A percentile compares a stretch with the other conserved stretches of the same genome.
Conservation (phyloP, 202 grass and related monocot genomes). For the Schoenoplectus triqueter region DNA sequence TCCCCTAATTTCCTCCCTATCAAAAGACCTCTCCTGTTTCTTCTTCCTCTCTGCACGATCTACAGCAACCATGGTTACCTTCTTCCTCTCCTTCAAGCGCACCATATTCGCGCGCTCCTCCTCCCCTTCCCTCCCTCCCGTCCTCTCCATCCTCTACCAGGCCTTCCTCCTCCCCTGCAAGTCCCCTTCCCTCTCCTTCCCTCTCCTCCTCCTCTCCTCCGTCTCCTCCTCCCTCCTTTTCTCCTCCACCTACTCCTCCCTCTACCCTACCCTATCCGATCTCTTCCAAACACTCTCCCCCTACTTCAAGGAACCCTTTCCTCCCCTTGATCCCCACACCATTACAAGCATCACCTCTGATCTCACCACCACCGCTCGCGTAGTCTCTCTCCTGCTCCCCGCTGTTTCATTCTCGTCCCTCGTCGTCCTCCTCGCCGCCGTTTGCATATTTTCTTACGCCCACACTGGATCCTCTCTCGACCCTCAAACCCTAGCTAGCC, state of each 20-base stretch:
- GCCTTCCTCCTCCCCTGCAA: constrained; percentile 40
- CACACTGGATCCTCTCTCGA: constrained; percentile 22
- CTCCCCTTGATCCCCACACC: constrained; percentile 10
- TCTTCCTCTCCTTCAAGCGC: constrained; percentile 33
- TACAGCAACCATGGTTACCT: not conserved
- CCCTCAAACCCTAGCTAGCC: constrained; percentile 37
- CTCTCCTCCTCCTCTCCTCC: constrained; percentile 44
- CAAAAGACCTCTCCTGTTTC: not conserved
- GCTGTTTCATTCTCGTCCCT: constrained; percentile 35
- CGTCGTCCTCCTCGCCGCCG: constrained; percentile 36
- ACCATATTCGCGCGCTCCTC: not conserved
- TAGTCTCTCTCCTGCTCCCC: constrained; percentile 7
- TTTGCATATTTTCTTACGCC: constrained; percentile 42
- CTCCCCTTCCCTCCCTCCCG: not conserved
- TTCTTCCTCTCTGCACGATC: too few relatives aligned
- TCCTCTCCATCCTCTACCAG: constrained; percentile 43
- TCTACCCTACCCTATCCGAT: constrained; percentile 38
- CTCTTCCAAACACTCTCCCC: constrained; percentile 35
- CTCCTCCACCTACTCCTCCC: constrained; percentile 38
- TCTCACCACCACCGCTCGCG: constrained; percentile 19
- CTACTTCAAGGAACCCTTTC: constrained; percentile 8
- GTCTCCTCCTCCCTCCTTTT: constrained; percentile 43
- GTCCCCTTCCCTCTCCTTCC: constrained; percentile 37
- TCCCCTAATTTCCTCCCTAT: not conserved
- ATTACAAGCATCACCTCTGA: constrained; percentile 30